Conservation (phyloP, 2,329 filamentous ascomycete genomes). For the Aspergillus hiratsukae region DNA sequence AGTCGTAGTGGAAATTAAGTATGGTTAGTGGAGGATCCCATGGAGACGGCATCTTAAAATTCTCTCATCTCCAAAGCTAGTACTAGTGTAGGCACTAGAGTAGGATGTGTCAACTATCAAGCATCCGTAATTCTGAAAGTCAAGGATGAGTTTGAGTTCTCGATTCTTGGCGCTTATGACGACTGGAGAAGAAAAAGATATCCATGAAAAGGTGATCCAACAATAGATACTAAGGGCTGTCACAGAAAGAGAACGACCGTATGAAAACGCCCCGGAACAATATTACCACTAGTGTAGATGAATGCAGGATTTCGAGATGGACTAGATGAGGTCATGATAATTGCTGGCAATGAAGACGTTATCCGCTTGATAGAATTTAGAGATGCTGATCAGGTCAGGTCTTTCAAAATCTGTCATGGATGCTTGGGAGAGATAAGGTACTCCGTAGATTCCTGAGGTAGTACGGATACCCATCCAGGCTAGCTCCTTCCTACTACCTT, state of each 20-base stretch:
- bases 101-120: neutral
- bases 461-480: neutral
- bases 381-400: too few relatives aligned
- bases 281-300: neutral
- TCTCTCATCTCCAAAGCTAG: neutral
- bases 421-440: too few relatives aligned
- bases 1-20: neutral
- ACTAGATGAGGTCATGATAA: neutral
- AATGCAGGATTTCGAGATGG: neutral
- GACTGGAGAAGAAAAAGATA: neutral
- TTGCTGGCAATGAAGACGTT: neutral
- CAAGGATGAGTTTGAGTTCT: neutral
- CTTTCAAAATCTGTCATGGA: too few relatives aligned
- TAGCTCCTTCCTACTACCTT: neutral
- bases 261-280: neutral
- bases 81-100: neutral
- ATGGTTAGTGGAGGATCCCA: neutral
- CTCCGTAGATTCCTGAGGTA: neutral
- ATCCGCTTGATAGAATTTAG: neutral
- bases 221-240: too few relatives aligned
- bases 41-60: neutral
- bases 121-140: neutral
- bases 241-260: neutral
- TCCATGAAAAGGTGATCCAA: neutral
- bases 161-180: neutral